phyloP scores from a whole-genome alignment of 2,329 filamentous ascomycete species.

The Uncinocarpus reesii region DNA sequence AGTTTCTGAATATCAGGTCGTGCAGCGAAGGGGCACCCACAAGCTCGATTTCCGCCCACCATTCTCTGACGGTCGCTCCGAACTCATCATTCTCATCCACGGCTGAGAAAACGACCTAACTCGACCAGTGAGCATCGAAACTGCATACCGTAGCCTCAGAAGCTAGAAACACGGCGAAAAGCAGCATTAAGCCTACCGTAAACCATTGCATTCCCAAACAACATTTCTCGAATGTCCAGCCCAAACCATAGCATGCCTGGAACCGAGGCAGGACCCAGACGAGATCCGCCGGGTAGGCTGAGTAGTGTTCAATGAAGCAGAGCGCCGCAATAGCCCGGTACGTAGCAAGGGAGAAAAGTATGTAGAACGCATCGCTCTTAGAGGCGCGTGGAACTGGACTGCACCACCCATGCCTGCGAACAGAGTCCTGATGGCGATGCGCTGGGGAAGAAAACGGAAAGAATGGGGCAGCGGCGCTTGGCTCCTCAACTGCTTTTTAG shows the following conservation, averaged over 20 bases:
- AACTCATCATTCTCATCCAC: constrained; percentile 8
- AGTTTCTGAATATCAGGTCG: too few relatives aligned
- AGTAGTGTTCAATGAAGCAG: too few relatives aligned
- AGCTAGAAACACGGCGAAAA: neutral
- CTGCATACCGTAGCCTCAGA: neutral
- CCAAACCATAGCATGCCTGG: neutral
- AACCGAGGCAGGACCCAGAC: neutral
- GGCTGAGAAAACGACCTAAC: neutral
- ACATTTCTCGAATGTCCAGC: too few relatives aligned
- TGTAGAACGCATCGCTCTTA: neutral
- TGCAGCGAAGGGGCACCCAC: constrained; percentile 1
- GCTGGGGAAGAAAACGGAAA: too few relatives aligned
- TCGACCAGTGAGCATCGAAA: neutral
- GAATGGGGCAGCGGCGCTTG: too few relatives aligned
- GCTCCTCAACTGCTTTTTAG: too few relatives aligned
- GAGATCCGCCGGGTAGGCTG: neutral
- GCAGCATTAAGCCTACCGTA: neutral
- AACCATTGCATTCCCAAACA: neutral
- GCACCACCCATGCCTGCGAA: neutral
- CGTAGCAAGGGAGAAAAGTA: neutral
- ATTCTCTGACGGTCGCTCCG: constrained; percentile 2
- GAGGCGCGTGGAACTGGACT: neutral
- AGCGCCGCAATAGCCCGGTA: neutral
- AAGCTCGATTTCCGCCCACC: constrained; percentile 1
- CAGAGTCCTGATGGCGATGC: too few relatives aligned